Percentiles rank a stretch among this genome's conserved stretches.
phyloP scores from a whole-genome alignment of 768 basidiomycete species.

The Tubosaeta sp. region DNA sequence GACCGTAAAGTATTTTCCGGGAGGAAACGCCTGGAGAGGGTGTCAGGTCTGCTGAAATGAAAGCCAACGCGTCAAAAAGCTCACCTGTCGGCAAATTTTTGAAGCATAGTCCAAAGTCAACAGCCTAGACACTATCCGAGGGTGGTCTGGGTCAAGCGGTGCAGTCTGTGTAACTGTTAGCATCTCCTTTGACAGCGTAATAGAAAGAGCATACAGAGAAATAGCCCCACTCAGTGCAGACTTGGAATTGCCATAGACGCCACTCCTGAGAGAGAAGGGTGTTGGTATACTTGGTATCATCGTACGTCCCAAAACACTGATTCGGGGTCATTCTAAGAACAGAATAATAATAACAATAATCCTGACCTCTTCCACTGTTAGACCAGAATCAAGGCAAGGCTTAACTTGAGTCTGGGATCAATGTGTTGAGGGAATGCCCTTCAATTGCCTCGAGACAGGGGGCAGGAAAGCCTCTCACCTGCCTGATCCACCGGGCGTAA shows the following conservation, averaged over 20 bases:
- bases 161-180: conserved; percentile 47
- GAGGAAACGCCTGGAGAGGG: conserved; percentile 58
- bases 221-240: conserved; percentile 96
- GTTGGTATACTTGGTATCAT: conserved; percentile 61
- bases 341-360: background rate
- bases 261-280: conserved; percentile 67
- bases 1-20: conserved; percentile 70
- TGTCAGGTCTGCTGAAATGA: background rate
- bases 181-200: background rate
- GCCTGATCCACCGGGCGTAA: conserved; percentile 74
- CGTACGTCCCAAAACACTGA: conserved; percentile 86
- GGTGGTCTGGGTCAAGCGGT: conserved; percentile 63
- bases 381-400: conserved; percentile 45
- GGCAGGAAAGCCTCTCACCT: conserved; percentile 36
- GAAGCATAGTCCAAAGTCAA: conserved; percentile 68
- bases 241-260: conserved; percentile 88
- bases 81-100: conserved; percentile 63
- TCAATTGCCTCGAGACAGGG: background rate
- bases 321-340: background rate
- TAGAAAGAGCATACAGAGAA: conserved; percentile 54
- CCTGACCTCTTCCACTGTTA: conserved; percentile 48
- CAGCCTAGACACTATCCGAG: conserved; percentile 77
- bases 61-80: conserved; percentile 12
- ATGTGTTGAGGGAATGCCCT: background rate
- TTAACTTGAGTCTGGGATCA: conserved; percentile 47